Evolutionary conservation across 306 rosid species (phyloP), one percentile per base, ranked within the genome.

Genomic region (Rosa chinensis): DNA sequence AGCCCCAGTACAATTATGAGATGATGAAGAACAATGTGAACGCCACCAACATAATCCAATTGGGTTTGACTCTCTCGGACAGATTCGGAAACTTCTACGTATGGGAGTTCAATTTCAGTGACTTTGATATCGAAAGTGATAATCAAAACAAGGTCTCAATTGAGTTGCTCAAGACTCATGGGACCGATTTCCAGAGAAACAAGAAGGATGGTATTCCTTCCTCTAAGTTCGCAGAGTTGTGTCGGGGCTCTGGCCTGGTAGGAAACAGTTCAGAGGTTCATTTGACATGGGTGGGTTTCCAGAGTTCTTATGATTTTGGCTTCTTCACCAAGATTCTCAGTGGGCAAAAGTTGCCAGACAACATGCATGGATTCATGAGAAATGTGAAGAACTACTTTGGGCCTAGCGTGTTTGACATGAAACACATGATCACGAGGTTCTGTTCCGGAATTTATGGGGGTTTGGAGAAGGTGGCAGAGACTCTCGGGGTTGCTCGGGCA

Each of bases 21-120:
- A 37, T 21, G 56, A 75, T 75, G 78, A 75, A 75, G 56, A 17
- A 10, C 10, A 75, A 59, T 18, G 78, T 75, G 28, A 50, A 59
- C 28, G 69, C 52, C 70, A 75, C 55, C 25, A 75, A 75, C 28
- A 75, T 75, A 32, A 59, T 75, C 42, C 78, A 75, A 28, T 1
- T 75, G 25, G 78, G 70, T 25, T 8, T 59, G 12, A 75, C 58
- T 1, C 55, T 75, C 44, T 58, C 56, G 10, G 78, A 75, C 28
- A 3, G 1, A 10, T 0, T 4, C 2, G 78, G 70, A 9, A 14
- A 61, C 44, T 25, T 14, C 5, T 74, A 8, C 78, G 35, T 25
- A 4, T 59, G 78, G 78, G 78, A 75, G 56, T 75, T 75, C 78
- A 75, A 75, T n/a, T 75, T 75, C 58, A 16, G 70, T 7, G 78